Base-by-base conservation (phyloP, 768 basidiomycete genomes). In the Nidularia pulvinata region DNA sequence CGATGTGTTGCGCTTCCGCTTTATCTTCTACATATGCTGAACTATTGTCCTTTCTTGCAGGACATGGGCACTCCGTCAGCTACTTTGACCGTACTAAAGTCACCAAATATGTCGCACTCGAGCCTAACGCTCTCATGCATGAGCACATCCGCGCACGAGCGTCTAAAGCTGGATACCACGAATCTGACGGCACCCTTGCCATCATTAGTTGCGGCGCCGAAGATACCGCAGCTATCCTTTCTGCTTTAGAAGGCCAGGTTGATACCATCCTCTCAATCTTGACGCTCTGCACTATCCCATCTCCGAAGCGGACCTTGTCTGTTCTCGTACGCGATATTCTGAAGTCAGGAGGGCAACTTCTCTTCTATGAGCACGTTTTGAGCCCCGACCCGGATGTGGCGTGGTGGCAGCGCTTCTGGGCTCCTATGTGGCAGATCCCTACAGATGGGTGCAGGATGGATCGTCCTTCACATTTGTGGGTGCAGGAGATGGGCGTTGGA, bases 341-440 rank as follows among this genome's bases (percentile, higher is more conserved):
- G 33, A 83, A 79, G 54, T 78, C 88, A 0, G 85, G 87, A 0
- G 90, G 90, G 0, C 73, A 78, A 49, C 52, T 91, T 0, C 69
- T 91, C 13, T 84, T 84, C 59, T 85, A 83, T 55, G 90, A 92
- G 65, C 90, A 92, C 56, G 86, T 91, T 7, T 67, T 75, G 50
- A 86, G 78, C 58, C 78, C 73, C 1, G 64, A 68, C 0, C 50
- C 59, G 6, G 82, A 86, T 55, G 79, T 89, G 2, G 79, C 80
- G 7, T 81, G 83, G 81, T 91, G 88, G 88, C 90, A 92, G 65
- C 56, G 72, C 0, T 76, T 88, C 48, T 91, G 89, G 89, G 77
- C 85, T 1, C 89, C 89, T 0, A 5, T 90, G 4, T 92, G 90
- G 90, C 62, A 63, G 5, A 39, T 74, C 1, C 66, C 70, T 1